These are phyloP conservation scores for Salix brachista DNA, from an alignment of 345 rosid species.

Conservation along the genomic window DNA sequence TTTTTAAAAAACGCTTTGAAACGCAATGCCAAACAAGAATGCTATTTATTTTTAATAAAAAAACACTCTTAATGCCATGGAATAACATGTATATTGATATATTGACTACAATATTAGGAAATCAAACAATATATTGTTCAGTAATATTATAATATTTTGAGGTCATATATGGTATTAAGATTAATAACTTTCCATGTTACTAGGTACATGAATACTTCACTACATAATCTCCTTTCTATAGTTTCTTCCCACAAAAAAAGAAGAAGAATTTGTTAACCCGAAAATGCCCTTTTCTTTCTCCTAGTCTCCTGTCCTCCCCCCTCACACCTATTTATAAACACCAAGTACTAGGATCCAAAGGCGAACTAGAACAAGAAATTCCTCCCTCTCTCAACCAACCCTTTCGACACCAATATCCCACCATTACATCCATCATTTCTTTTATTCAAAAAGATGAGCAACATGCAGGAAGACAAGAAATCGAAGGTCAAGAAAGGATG, in stretches of 20 bases:
- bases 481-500: constrained; percentile 53
- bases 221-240: neutral
- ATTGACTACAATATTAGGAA: no score
- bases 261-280: neutral
- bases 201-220: neutral
- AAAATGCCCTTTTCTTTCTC: neutral
- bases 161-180: neutral
- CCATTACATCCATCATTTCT: neutral
- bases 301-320: neutral
- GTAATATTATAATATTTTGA: no score
- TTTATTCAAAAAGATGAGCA: neutral
- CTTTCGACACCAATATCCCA: neutral
- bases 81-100: no score
- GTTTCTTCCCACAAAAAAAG: neutral
- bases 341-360: neutral
- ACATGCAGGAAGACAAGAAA: constrained; percentile 9
- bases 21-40: no score
- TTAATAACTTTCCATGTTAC: neutral
- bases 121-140: no score
- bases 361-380: neutral
- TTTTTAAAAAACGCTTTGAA: no score
- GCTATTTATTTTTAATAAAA: no score
- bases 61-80: no score
- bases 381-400: neutral
- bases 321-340: neutral